Base-by-base conservation (phyloP, 1,284 basidiomycete genomes). In the Pyrrhoderma noxium region DNA sequence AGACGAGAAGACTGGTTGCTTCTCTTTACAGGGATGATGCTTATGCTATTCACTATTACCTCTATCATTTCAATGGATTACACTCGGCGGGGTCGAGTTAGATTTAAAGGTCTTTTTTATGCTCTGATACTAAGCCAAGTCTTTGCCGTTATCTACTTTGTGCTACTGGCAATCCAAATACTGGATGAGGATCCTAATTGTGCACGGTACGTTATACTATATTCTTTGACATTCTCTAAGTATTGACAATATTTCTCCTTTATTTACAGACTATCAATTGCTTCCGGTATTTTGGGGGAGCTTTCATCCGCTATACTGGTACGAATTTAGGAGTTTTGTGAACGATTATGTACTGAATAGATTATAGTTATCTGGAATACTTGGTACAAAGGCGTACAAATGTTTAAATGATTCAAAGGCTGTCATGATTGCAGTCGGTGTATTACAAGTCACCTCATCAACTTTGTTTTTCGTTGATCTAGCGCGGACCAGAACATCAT, bases 331-430 rank as follows among this genome's bases (percentile, higher is more conserved):
- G 8, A 2, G 3, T 22, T 13, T 44, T 22, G 25, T 34, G 22
- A n/a, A n/a, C n/a, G 16, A 34, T 21, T 22, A 42, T 13, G 16
- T 21, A 34, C 25, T 4, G 42, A 34, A 19, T 34, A 14, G 14
- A 16, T 5, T 40, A n/a, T 56, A 85, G 81, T 72, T 83, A 43
- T 74, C 78, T 0, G 80, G 80, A 27, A 77, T 84, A 38, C 66
- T 82, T 39, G 82, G 82, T 4, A 66, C 78, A 57, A 85, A 85
- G 61, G 80, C 78, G 3, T 85, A 83, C 58, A 75, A 75, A 57
- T 83, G 80, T 59, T 65, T 83, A 54, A 73, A 77, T 59, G 75
- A 77, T 55, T 74, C 76, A n/a, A 70, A 70, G 22, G 57, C 77
- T 52, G 74, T 84, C 37, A 66, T 76, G 16, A 58, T 67, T 8